Evolutionary conservation across 2,329 filamentous ascomycete species (phyloP), one percentile per base, ranked within the genome.

Genomic region (Sclerotinia spermophila): DNA sequence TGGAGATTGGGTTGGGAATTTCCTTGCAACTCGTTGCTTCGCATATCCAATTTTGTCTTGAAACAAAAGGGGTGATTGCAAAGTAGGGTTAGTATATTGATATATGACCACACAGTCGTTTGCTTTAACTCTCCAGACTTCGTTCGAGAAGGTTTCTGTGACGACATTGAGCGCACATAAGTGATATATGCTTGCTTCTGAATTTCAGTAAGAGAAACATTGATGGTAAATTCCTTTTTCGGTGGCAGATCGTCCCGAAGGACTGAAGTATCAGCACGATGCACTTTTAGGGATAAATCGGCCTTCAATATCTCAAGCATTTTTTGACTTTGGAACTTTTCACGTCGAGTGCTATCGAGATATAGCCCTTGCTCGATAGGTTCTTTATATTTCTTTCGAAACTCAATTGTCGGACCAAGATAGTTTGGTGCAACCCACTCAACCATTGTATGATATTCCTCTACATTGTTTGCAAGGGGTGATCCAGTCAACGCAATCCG

Each of bases 401-500:
- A 97, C 76, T 94, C 90, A 0, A 80, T 76, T 15, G 85, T 80
- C 5, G 86, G 84, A 0, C 93, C 93, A 3, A 97, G 84, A 78
- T 92, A 97, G 35, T 87, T 88, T 0, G 92, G 92, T 1, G 92
- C 90, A 66, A 96, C 89, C 93, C 93, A 97, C 73, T 94, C 87
- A 71, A 97, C 90, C 87, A 97, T 92, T n/a, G 89, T 83, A 77
- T 90, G 93, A 77, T 97, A 97, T 76, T 97, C 94, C 40, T 86
- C 83, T 0, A 97, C 88, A 67, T 93, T 92, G 77, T 97, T 97
- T 6, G 92, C 89, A 67, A 97, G 83, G 0, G 94, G 94, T 0
- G 94, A 95, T 0, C 94, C 94, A 0, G 94, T 97, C 72, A 97
- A 83, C 8, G 93, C 94, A 74, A 97, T 92, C 17, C 94, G 89